These are phyloP conservation scores for Penicillium sp. DNA, from an alignment of 2,329 filamentous ascomycete genomes.

Conservation along the genomic window DNA sequence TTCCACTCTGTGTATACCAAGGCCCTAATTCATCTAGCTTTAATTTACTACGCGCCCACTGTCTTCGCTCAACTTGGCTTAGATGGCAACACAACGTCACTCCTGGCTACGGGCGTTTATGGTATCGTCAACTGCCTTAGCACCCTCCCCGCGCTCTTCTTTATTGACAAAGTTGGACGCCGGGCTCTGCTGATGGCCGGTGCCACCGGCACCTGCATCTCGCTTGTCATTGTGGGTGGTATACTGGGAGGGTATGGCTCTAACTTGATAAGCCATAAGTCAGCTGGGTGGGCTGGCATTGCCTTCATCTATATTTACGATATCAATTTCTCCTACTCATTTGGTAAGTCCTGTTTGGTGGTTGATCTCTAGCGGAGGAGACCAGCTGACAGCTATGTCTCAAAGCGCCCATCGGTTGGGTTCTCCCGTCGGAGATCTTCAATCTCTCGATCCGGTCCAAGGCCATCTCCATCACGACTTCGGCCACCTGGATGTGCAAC, in stretches of 20 bases:
- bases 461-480: slow-evolving; percentile 40
- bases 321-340: slow-evolving; percentile 40
- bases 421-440: slow-evolving; percentile 42
- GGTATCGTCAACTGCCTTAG: slow-evolving; percentile 41
- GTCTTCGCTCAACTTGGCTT: slow-evolving; percentile 49
- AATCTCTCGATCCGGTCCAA: slow-evolving; percentile 39
- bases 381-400: too few species aligned
- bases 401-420: slow-evolving; percentile 41
- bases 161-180: slow-evolving; percentile 37
- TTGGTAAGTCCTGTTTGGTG: slow-evolving; percentile 26
- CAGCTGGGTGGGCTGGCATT: slow-evolving; percentile 38
- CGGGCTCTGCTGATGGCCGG: slow-evolving; percentile 37
- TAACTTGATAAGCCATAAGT: slow-evolving; percentile 26
- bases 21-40: slow-evolving; percentile 24
- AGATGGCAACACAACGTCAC: slow-evolving; percentile 34
- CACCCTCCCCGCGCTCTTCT: slow-evolving; percentile 35
- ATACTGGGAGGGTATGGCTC: slow-evolving; percentile 35
- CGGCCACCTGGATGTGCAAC: slow-evolving; percentile 41
- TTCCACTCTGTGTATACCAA: neutral
- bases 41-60: slow-evolving; percentile 51
- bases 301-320: slow-evolving; percentile 42
- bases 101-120: slow-evolving; percentile 39
- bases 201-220: slow-evolving; percentile 36
- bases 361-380: neutral
- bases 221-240: slow-evolving; percentile 37